These are phyloP conservation scores for Cryptomeria japonica DNA, from an alignment of 75 land plant genomes.

Conservation along the genomic window DNA sequence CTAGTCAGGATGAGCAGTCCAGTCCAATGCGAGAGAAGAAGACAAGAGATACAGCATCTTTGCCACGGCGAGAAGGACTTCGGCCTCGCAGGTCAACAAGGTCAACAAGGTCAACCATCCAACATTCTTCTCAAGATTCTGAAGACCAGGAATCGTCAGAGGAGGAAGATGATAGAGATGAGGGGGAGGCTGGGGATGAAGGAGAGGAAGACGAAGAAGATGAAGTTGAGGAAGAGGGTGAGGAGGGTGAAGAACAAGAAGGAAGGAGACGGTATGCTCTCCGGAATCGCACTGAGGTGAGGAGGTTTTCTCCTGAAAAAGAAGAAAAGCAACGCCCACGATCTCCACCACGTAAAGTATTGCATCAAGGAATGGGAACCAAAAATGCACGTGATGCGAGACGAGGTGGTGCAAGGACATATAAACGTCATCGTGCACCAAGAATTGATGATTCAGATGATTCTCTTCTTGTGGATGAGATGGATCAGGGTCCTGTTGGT, in stretches of 20 bases:
- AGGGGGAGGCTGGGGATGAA: constrained; percentile 46
- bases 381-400: constrained; percentile 73
- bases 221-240: constrained; percentile 86
- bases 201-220: constrained; percentile 72
- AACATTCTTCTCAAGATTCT: constrained; percentile 53
- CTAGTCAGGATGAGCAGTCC: constrained; percentile 59
- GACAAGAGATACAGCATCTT: constrained; percentile 19
- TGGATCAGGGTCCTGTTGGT: constrained; percentile 77
- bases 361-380: constrained; percentile 74
- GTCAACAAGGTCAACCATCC: constrained; percentile 23
- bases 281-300: constrained; percentile 84
- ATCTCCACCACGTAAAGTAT: constrained; percentile 65
- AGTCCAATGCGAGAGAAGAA: constrained; percentile 46
- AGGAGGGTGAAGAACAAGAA: constrained; percentile 81
- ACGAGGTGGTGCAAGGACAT: constrained; percentile 66
- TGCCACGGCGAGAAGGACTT: constrained; percentile 88
- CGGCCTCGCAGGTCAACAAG: constrained; percentile 70
- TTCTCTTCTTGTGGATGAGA: constrained; percentile 97
- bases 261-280: constrained; percentile 93
- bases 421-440: constrained; percentile 73
- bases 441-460: constrained; percentile 93
- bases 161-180: constrained; percentile 67
- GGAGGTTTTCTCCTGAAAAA: constrained; percentile 67
- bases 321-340: constrained; percentile 73
- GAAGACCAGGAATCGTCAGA: constrained; percentile 52